phyloP scores from a whole-genome alignment of 2,329 filamentous ascomycete genomes.

The Beauveria australis region DNA sequence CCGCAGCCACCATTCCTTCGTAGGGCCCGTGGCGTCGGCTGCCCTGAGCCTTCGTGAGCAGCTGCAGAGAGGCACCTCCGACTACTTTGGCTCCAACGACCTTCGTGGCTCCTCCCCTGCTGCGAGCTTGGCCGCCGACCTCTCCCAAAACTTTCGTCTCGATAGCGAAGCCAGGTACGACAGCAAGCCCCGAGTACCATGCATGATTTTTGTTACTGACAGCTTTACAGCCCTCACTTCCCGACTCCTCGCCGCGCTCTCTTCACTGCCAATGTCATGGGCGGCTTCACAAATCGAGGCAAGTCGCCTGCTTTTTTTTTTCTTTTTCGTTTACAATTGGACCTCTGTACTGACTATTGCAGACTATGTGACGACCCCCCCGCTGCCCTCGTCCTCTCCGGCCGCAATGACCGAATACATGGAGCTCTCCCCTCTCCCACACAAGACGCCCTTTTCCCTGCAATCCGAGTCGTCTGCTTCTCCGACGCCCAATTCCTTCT shows the following conservation, averaged over 20 bases:
- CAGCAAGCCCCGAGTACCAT: conserved; percentile 8
- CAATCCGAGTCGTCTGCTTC: conserved; percentile 59
- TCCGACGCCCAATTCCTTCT: conserved; percentile 54
- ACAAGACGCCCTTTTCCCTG: conserved; percentile 65
- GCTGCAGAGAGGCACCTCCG: conserved; percentile 49
- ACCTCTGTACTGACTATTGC: not conserved
- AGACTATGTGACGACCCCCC: conserved; percentile 77
- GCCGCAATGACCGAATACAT: conserved; percentile 65
- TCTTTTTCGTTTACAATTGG: no score
- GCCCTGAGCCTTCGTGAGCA: conserved; percentile 72
- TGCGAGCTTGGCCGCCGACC: conserved; percentile 81
- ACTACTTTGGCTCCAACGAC: conserved; percentile 77
- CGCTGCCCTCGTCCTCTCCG: conserved; percentile 75
- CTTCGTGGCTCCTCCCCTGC: conserved; percentile 83
- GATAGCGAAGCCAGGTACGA: conserved; percentile 74
- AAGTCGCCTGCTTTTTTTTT: conserved; percentile 13
- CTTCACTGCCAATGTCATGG: conserved; percentile 31
- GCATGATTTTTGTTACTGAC: not conserved
- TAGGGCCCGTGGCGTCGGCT: conserved; percentile 46
- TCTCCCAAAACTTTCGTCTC: conserved; percentile 95
- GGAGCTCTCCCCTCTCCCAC: conserved; percentile 89
- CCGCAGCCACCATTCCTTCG: conserved; percentile 40
- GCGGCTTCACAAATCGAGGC: conserved; percentile 28
- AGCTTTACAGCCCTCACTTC: conserved; percentile 28
- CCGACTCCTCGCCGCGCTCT: conserved; percentile 33